Base-by-base conservation (phyloP, 495 filamentous ascomycete genomes). In the Glonium stellatum region DNA sequence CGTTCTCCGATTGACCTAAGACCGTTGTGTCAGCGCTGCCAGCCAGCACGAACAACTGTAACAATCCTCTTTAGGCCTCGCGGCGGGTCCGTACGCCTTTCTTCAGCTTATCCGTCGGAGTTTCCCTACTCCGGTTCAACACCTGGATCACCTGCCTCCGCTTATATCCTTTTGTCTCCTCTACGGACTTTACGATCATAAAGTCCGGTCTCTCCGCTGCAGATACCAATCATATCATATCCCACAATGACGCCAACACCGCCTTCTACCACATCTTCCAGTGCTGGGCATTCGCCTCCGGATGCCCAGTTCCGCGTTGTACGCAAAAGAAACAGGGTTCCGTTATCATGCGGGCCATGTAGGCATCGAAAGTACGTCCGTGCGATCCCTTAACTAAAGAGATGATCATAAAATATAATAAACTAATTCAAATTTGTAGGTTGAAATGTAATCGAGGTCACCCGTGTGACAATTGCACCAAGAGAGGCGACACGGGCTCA, bases 401-500 rank as follows among this genome's bases (percentile, higher is more conserved):
- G 18, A 8, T 6, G 48, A 44, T 49, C 37, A 50, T 39, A n/a
- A 53, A 47, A 18, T 44, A 50, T 60, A 36, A 60, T 51, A 22
- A 10, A 44, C 35, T 55, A 15, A 35, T 55, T 1, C 19, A 36
- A 44, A 31, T 22, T 12, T 37, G 23, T 67, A 89, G 87, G 70
- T 75, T 91, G 72, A 99, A 97, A 82, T 99, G 93, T 77, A 95
- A 99, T 71, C 87, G 93, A 65, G 80, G 82, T 50, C 80, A 90
- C 63, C 93, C 93, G 44, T 99, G 93, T 72, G 92, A 96, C 74
- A 97, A 97, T 68, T 99, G 93, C 73, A 79, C 88, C 62, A 96
- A 95, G 74, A 84, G 93, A 53, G 85, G 85, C 31, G 92, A 96
- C 72, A 83, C 88, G 10, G 72, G 80, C 54, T 88, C 88, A 39